Percentiles rank a stretch among this genome's conserved stretches.
Conservation (phyloP, 2,329 filamentous ascomycete species). For the Cladobotryum protrusum region DNA sequence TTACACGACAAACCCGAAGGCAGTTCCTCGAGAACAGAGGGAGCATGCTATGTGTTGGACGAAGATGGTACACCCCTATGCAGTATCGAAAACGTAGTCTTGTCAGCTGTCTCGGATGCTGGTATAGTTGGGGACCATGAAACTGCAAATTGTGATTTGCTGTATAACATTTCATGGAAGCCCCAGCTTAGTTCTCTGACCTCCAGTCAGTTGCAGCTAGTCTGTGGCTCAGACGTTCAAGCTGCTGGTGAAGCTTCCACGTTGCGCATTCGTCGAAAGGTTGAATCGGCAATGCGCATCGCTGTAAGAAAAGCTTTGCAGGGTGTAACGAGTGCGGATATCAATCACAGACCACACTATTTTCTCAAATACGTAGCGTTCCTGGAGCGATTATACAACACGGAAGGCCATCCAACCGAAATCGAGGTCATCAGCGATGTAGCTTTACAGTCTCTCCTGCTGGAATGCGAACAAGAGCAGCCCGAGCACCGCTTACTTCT, state of each 20-base stretch:
- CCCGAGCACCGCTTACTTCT: conserved; percentile 2
- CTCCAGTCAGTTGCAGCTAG: conserved; percentile 19
- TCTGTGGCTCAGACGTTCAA: conserved; percentile 16
- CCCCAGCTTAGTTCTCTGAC: conserved; percentile 31
- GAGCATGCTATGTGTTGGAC: conserved; percentile 22
- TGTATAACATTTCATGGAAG: conserved; percentile 32
- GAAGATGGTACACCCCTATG: conserved; percentile 25
- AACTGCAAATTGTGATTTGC: conserved; percentile 19
- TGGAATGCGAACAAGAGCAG: background rate
- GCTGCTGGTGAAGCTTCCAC: conserved; percentile 19
- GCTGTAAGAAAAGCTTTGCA: background rate
- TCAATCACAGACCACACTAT: background rate
- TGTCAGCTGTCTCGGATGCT: conserved; percentile 16
- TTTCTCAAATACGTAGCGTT: background rate
- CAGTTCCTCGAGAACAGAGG: conserved; percentile 3
- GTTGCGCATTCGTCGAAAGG: background rate
- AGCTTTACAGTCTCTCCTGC: background rate
- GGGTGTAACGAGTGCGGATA: background rate
- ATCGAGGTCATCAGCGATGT: background rate
- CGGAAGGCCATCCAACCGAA: background rate
- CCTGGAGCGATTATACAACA: background rate
- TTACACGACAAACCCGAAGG: conserved; percentile 1
- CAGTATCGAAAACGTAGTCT: conserved; percentile 20
- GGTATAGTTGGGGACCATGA: background rate
- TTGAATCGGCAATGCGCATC: background rate